phyloP scores from a whole-genome alignment of 305 asterid genomes.

The Solanum hybrid region DNA sequence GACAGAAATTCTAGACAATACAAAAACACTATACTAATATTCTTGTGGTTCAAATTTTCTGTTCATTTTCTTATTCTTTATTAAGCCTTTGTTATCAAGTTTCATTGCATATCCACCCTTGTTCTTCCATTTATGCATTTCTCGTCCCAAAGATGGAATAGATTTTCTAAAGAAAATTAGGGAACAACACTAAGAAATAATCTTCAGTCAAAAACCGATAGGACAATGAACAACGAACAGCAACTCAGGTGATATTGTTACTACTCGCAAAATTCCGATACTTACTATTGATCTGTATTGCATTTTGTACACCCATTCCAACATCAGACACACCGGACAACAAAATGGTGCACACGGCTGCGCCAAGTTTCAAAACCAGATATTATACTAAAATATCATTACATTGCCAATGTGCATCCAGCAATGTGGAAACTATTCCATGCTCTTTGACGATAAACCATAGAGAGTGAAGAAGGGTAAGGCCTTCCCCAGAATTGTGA shows the following conservation, averaged over 20 bases:
- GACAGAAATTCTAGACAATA: not conserved
- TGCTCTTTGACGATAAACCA: not conserved
- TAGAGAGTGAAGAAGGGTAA: not conserved
- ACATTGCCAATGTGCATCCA: not conserved
- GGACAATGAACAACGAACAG: not conserved
- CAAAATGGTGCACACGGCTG: not conserved
- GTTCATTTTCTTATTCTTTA: not conserved
- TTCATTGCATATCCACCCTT: not conserved
- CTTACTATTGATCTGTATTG: not conserved
- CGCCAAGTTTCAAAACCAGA: not conserved
- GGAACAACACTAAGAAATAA: not conserved
- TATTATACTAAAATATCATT: not conserved
- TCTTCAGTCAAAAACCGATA: not conserved
- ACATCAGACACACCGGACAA: not conserved
- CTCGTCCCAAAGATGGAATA: not conserved
- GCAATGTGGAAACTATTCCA: not conserved
- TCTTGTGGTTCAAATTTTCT: not conserved
- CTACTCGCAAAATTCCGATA: not conserved
- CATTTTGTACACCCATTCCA: not conserved
- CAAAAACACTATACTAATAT: not conserved
- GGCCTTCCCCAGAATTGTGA: not conserved
- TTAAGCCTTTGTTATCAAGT: not conserved
- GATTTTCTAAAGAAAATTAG: not conserved
- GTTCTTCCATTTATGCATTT: not conserved
- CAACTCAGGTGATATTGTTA: not conserved